phyloP scores from a whole-genome alignment of 768 basidiomycete species.

The Termitomyces eurrhizus region DNA sequence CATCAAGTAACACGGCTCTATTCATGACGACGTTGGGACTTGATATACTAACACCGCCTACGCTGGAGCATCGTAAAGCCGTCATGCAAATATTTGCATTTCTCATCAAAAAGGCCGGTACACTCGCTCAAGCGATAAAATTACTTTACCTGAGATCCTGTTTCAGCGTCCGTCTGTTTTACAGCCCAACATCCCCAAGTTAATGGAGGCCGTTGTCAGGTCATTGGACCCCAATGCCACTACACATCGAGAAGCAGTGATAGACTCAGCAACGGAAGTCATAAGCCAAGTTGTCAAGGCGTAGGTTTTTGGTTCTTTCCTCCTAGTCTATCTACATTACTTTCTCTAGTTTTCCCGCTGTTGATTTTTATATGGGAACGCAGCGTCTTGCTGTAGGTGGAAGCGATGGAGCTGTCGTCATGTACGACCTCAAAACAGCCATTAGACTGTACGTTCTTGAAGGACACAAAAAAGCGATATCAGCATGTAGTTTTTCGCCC shows the following conservation, averaged over 20 bases:
- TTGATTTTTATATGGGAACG: slow-evolving; percentile 87
- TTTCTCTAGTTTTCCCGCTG: slow-evolving; percentile 69
- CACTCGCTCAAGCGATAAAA: background rate
- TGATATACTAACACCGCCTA: slow-evolving; percentile 79
- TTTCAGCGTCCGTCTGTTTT: slow-evolving; percentile 77
- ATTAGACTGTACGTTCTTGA: slow-evolving; percentile 94
- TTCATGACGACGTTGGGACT: slow-evolving; percentile 94
- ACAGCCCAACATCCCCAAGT: slow-evolving; percentile 74
- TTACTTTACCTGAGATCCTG: background rate
- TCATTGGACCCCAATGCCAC: slow-evolving; percentile 90
- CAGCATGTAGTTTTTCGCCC: slow-evolving; percentile 88
- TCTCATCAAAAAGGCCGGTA: slow-evolving; percentile 78
- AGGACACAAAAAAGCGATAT: slow-evolving; percentile 76
- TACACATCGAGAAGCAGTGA: slow-evolving; percentile 72
- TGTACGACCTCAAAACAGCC: slow-evolving; percentile 97
- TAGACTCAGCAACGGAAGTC: slow-evolving; percentile 92
- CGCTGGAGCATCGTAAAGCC: slow-evolving; percentile 74
- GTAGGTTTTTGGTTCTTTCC: slow-evolving; percentile 36
- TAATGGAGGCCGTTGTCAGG: slow-evolving; percentile 95
- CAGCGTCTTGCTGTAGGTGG: slow-evolving; percentile 94
- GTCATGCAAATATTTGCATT: slow-evolving; percentile 94
- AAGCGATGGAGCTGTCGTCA: slow-evolving; percentile 87
- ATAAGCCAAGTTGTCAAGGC: slow-evolving; percentile 92
- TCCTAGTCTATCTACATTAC: background rate
- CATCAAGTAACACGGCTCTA: slow-evolving; percentile 74